Base-by-base conservation (phyloP, 1,284 basidiomycete species). In the Sanghuangporus baumii region DNA sequence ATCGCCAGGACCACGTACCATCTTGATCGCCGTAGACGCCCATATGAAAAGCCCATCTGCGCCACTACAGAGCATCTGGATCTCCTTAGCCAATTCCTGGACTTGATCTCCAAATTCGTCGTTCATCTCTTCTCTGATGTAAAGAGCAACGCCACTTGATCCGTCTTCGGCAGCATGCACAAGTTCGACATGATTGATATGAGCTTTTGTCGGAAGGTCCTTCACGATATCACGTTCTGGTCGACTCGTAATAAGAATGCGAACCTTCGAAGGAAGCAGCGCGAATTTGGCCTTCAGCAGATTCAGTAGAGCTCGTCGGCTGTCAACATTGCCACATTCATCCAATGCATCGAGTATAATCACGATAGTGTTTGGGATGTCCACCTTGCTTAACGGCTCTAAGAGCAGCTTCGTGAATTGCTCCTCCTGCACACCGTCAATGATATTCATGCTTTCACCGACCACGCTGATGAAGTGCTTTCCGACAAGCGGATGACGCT, bases 181-280 rank as follows among this genome's bases (percentile, higher is more conserved):
- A 9, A 48, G 47, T 23, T 12, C 20, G 47, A 48, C 18, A n/a
- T 48, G n/a, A 18, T 48, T 9, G 14, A 48, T 48, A 48, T 48
- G 2, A 2, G 14, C 2, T 20, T 23, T 48, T 9, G 47, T 14
- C 47, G 18, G 18, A 12, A 57, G 26, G 36, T 14, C 26, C 18
- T 40, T 40, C 14, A 55, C 3, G 36, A 57, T 57, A 57, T 57
- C 55, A 16, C 40, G 12, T 18, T 57, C 55, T 1, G 31, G 55
- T 40, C 55, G 26, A 43, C 55, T 57, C 20, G 55, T 57, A 26
- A 57, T n/a, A 11, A 57, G 37, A 18, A 57, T 4, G 55, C 55
- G 55, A 16, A 57, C 20, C 4, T 37, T 38, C 41, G 6, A 9
- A 5, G 55, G 55, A 9, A 55, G 18, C 16, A 2, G 3, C 18